Evolutionary conservation across 352 stramenopile genomes (phyloP), one percentile per base, ranked within the genome.

Genomic region (Plasmopara viticola): DNA sequence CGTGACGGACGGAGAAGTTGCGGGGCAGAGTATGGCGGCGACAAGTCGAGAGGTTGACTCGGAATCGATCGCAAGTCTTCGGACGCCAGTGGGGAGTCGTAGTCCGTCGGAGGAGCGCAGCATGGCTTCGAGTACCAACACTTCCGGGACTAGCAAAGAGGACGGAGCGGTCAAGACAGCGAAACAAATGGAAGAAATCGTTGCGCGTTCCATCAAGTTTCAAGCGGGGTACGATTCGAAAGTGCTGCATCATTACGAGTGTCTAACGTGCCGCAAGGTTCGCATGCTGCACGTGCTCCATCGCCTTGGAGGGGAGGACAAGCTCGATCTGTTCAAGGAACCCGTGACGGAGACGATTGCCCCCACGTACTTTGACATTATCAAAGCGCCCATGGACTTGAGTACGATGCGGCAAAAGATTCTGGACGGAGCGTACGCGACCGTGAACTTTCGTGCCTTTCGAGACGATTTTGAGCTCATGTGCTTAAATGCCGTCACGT

Each of bases 401-500:
- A 78, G 74, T n/a, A 96, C 86, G 2, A 97, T 98, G 77, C 65
- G 70, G 44, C 47, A 64, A 4, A 87, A 87, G 17, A 78, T 90
- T 0, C 53, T 94, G n/a, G 59, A 69, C 7, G 77, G 78, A 10
- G 59, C 76, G 17, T 90, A 96, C 60, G 79, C 81, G 43, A 57
- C 69, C 13, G 68, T 82, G 0, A 84, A 86, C 25, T 92, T 91
- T 43, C 72, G 75, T 10, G 70, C 72, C 43, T 85, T 97, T 53
- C 78, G 87, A 9, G 78, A 95, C 49, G 87, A 97, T 53, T 97
- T 97, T 54, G 95, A 98, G 65, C 68, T 98, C 6, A 94, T 98
- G 68, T 96, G 92, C 18, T 60, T 97, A 15, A 98, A 98, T 58
- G 94, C 94, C 0, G 75, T 98, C 7, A 96, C 90, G 28, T 98